phyloP scores from a whole-genome alignment of 202 grass and related monocot species.

The Schoenoplectus tabernaemontani region DNA sequence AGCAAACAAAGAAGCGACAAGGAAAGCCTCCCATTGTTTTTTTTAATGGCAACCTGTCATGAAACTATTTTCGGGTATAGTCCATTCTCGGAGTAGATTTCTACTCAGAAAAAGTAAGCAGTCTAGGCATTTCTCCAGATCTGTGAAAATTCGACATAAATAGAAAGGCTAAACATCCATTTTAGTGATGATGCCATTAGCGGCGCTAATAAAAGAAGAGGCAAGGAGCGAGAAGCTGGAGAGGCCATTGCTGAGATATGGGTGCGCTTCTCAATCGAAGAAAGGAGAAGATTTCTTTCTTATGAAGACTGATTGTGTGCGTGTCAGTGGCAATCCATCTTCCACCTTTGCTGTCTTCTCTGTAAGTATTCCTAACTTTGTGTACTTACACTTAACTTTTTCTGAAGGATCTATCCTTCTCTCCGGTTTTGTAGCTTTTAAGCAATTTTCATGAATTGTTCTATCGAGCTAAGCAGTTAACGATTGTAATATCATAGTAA shows the following conservation, averaged over 20 bases:
- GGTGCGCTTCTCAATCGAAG: conserved; percentile 89
- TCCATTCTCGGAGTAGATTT: background rate
- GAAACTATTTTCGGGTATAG: background rate
- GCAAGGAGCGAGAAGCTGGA: conserved; percentile 35
- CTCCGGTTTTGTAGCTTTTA: background rate
- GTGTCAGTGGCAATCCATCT: conserved; percentile 37
- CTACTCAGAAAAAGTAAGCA: background rate
- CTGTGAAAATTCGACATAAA: conserved; percentile 12
- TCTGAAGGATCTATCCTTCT: background rate
- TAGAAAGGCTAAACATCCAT: background rate
- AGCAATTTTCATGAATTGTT: conserved; percentile 4
- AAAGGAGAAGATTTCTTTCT: conserved; percentile 98
- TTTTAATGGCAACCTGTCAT: background rate
- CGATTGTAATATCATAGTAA: background rate
- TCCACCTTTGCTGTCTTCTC: conserved; percentile 80
- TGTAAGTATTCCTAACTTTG: conserved; percentile 25
- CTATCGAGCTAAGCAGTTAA: background rate
- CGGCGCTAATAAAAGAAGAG: conserved; percentile 55
- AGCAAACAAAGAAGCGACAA: background rate
- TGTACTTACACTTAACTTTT: conserved; percentile 3
- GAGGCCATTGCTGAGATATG: conserved; percentile 64
- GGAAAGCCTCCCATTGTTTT: background rate
- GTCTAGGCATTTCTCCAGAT: conserved; percentile 1
- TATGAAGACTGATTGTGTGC: conserved; percentile 63
- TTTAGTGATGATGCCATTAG: conserved; percentile 37